Evolutionary conservation across 2,329 filamentous ascomycete species (phyloP).

Genomic region (Pseudodiploospora longispora): DNA sequence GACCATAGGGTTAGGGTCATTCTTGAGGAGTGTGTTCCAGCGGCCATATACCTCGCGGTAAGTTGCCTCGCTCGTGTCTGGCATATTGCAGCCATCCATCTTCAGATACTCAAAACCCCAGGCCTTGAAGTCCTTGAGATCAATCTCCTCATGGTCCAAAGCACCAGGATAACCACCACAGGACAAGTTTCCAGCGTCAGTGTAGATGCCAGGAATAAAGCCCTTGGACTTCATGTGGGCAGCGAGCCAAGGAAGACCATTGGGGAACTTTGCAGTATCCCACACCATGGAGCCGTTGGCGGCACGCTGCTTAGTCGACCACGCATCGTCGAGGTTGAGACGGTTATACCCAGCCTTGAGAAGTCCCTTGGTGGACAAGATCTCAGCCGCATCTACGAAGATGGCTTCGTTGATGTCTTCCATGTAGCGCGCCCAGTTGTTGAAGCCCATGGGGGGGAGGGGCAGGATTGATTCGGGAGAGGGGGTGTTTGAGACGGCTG

Average conservation of each 20-base stretch:
- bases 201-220: conserved; percentile 38
- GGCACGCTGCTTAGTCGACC: conserved; percentile 28
- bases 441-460: conserved; percentile 42
- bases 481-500: background rate
- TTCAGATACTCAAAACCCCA: conserved; percentile 33
- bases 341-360: conserved; percentile 23
- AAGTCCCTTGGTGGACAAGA: conserved; percentile 34
- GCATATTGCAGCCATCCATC: conserved; percentile 33
- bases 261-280: conserved; percentile 33
- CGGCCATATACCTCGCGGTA: conserved; percentile 27
- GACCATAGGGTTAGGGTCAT: conserved; percentile 27
- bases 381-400: conserved; percentile 37
- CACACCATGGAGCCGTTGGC: conserved; percentile 30
- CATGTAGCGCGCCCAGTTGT: conserved; percentile 41
- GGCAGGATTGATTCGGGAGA: conserved; percentile 1
- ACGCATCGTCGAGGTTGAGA: conserved; percentile 39
- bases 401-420: conserved; percentile 40
- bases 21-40: conserved; percentile 34
- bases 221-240: conserved; percentile 28
- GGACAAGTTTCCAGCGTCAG: conserved; percentile 34
- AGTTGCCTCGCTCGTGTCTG: conserved; percentile 10
- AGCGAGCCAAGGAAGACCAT: conserved; percentile 34
- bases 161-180: conserved; percentile 36
- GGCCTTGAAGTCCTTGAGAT: conserved; percentile 29
- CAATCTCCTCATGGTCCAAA: conserved; percentile 30